Evolutionary conservation across 768 basidiomycete species (phyloP), one percentile per base, ranked within the genome.

Genomic region (Panaeolus papilionaceus): DNA sequence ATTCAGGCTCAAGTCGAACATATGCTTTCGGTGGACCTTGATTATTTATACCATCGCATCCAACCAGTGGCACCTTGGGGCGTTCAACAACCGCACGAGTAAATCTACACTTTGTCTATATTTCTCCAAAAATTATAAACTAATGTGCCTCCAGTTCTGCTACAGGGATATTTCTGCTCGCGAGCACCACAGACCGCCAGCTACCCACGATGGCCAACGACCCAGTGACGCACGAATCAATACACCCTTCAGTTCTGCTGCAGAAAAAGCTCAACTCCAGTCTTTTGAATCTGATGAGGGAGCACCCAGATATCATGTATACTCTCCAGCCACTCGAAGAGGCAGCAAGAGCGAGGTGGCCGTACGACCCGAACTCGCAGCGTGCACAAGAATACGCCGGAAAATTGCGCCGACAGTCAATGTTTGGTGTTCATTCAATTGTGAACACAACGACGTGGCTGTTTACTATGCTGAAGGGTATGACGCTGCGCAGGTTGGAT

Each of bases 61-160:
- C 75, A 83, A 10, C 89, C 91, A 1, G 82, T 81, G 3, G 82
- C 81, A 2, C 80, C 81, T 12, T 92, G 90, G 89, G 91, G 91
- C 11, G 73, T 79, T 66, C 90, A 88, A 68, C 74, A 75, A 38
- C 87, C 89, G 33, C 91, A 93, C 69, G 77, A 90, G 91, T 91
- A 70, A 73, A 88, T 78, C 7, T 42, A 40, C 47, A 16, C 40
- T 23, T 23, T n/a, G 40, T 28, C 10, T 49, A 10, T 47, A 7
- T 12, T 38, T 10, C 8, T n/a, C 28, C n/a, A 20, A 58, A 18
- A 26, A 23, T 40, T 54, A 33, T 33, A 66, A 39, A 47, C 51
- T 72, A 40, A 64, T 65, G 28, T 38, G 10, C 38, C 14, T 23
- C 58, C 64, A 91, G 89, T 70, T 81, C 89, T 23, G 67, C 70